Conservation (phyloP, 495 filamentous ascomycete species). For the Aspergillus campestris region DNA sequence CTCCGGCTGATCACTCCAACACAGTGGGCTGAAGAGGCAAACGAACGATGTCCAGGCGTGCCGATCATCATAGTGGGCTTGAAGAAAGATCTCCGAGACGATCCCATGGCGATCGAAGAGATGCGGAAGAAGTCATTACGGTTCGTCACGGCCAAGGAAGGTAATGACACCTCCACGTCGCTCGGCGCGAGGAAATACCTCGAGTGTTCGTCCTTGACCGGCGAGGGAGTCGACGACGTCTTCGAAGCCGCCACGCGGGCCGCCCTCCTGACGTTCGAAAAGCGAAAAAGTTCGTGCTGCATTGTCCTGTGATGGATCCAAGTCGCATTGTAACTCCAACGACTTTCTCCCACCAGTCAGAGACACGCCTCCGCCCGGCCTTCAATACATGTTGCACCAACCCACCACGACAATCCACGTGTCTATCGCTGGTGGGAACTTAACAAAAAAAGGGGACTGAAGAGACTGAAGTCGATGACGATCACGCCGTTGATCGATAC, state of each 20-base stretch:
- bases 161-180: constrained; percentile 68
- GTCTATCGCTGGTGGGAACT: neutral
- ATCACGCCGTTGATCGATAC: constrained; percentile 15
- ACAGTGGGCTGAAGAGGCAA: constrained; percentile 95
- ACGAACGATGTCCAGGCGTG: constrained; percentile 84
- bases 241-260: constrained; percentile 96
- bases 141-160: constrained; percentile 76
- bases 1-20: neutral
- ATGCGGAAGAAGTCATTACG: constrained; percentile 90
- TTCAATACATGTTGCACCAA: no score
- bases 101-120: constrained; percentile 88
- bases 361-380: no score
- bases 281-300: constrained; percentile 76
- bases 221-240: constrained; percentile 97
- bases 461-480: constrained; percentile 5
- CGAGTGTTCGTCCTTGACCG: constrained; percentile 93
- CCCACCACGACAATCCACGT: constrained; percentile 14
- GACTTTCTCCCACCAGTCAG: no score
- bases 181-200: constrained; percentile 94
- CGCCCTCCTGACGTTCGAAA: constrained; percentile 87
- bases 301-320: constrained; percentile 66
- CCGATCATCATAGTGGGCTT: constrained; percentile 95
- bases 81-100: constrained; percentile 96
- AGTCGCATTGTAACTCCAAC: constrained; percentile 3
- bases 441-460: neutral